Evolutionary conservation across 768 basidiomycete genomes (phyloP).

Genomic region (Leccinum subgranulosum): DNA sequence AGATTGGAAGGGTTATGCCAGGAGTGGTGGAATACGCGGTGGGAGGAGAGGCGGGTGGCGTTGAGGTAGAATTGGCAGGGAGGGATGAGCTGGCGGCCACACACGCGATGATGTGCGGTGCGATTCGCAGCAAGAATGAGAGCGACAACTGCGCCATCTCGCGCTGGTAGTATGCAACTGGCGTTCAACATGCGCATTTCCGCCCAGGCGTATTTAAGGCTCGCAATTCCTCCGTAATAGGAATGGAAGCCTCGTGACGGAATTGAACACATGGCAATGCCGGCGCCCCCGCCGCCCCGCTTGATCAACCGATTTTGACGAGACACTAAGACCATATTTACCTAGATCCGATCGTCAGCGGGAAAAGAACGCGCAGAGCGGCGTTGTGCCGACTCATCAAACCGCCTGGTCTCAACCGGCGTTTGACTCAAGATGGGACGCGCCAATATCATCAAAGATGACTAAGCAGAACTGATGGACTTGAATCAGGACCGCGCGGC

Average conservation of each 20-base stretch:
- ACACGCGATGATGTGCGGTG: slow-evolving; percentile 3
- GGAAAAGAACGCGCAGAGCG: not conserved
- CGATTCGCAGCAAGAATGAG: slow-evolving; percentile 14
- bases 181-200: not conserved
- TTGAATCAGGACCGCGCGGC: no score
- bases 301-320: not conserved
- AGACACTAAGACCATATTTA: no score
- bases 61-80: not conserved
- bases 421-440: no score
- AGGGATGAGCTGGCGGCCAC: not conserved
- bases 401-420: not conserved
- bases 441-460: not conserved
- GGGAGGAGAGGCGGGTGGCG: slow-evolving; percentile 1
- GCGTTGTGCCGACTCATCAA: not conserved
- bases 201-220: slow-evolving; percentile 3
- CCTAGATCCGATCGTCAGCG: slow-evolving; percentile 2
- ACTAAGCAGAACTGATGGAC: not conserved
- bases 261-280: not conserved
- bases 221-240: not conserved
- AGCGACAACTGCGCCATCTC: slow-evolving; percentile 18
- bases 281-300: not conserved
- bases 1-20: slow-evolving; percentile 35
- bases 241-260: not conserved
- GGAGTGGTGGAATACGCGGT: not conserved
- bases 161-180: not conserved